These are phyloP conservation scores for Larix sibirica DNA, from an alignment of 83 land plant species.

Conservation along the genomic window DNA sequence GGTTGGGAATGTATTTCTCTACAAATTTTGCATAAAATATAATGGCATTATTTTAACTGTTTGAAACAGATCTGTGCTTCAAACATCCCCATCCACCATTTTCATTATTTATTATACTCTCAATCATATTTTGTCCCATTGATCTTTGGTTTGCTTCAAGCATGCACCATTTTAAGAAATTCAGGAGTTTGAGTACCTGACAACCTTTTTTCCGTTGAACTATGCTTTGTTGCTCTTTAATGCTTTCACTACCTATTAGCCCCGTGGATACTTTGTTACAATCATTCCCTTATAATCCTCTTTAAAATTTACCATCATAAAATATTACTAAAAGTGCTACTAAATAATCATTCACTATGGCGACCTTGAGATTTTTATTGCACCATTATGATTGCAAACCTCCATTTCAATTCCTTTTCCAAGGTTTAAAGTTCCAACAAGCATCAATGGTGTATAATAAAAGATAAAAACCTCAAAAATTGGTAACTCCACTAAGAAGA, in stretches of 20 bases:
- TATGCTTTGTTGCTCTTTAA: neutral
- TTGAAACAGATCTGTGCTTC: too few relatives aligned
- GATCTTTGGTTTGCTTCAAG: neutral
- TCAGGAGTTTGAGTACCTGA: too few relatives aligned
- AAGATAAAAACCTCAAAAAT: neutral
- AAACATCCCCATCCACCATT: neutral
- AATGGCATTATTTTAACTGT: too few relatives aligned
- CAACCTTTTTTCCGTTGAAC: neutral
- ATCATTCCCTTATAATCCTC: neutral
- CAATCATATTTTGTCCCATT: neutral
- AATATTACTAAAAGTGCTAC: neutral
- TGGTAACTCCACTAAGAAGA: neutral
- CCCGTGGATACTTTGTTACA: neutral
- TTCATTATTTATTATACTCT: neutral
- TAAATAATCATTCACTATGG: neutral
- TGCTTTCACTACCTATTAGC: neutral
- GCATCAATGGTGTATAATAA: neutral
- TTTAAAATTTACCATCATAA: neutral
- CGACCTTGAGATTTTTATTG: neutral
- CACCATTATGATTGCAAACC: neutral
- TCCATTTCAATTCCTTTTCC: neutral
- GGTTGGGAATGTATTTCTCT: too few relatives aligned
- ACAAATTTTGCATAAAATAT: too few relatives aligned
- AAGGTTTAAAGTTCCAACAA: neutral
- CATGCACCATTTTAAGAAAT: neutral